A percentile compares a stretch with the other conserved stretches of the same genome.
These are phyloP conservation scores for Yamadazyma akitaensis DNA, from an alignment of 805 yeast species.

Conservation along the genomic window DNA sequence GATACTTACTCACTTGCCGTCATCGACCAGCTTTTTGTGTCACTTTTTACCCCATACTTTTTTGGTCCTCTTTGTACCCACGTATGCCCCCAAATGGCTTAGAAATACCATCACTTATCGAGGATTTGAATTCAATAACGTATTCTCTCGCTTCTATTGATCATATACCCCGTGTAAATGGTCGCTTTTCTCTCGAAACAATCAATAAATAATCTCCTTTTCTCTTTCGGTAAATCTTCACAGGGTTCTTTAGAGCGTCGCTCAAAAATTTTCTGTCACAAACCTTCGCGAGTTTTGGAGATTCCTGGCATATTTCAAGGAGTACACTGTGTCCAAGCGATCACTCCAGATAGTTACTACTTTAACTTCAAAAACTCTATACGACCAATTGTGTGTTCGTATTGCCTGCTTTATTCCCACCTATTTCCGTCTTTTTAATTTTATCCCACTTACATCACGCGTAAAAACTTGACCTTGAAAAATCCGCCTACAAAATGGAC, in stretches of 20 bases:
- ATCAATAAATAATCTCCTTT: not conserved
- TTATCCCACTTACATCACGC: not conserved
- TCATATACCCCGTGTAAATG: no score
- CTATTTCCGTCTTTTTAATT: not conserved
- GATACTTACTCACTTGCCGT: not conserved
- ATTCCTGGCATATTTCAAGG: not conserved
- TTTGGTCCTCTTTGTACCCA: not conserved
- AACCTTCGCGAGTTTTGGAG: slow-evolving; percentile 6
- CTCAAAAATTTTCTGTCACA: slow-evolving; percentile 3
- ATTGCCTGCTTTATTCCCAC: no score
- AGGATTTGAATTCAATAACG: no score
- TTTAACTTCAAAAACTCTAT: no score
- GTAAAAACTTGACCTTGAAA: not conserved
- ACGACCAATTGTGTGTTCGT: no score
- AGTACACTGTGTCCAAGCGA: not conserved
- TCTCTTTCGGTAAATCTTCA: not conserved
- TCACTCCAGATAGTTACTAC: not conserved
- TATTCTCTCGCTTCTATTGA: no score
- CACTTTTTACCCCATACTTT: slow-evolving; percentile 7
- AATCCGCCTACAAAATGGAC: slow-evolving; percentile 18
- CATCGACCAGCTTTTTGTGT: slow-evolving; percentile 4
- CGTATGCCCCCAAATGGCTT: no score
- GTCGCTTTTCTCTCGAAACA: not conserved
- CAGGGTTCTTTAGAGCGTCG: slow-evolving; percentile 6
- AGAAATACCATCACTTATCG: no score